Evolutionary conservation across 2,329 filamentous ascomycete species (phyloP), one percentile per base, ranked within the genome.

Genomic region (Aspergillus neoniger): DNA sequence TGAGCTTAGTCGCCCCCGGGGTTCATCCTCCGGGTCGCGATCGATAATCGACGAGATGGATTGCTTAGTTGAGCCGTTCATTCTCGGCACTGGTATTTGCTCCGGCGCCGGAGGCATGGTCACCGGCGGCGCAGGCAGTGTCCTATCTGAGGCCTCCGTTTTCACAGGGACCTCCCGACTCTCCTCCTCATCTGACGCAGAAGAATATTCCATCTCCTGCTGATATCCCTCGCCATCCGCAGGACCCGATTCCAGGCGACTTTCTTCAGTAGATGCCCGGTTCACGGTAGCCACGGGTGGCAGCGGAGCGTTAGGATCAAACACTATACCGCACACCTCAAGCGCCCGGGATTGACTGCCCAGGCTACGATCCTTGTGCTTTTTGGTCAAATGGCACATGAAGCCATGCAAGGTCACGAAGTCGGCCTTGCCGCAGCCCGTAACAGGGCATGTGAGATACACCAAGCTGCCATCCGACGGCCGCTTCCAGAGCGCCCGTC

Each of bases 381-480:
- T 77, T 63, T 77, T 77, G 4, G 76, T 77, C 56, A 77, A 66
- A 54, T 77, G 76, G 66, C 75, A 77, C 74, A 77, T 77, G 65
- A 77, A 77, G 17, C 76, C 76, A 55, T 77, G 76, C 9, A 77
- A 69, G 2, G 75, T 77, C 59, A 77, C 74, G 56, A 77, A 77
- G 61, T 77, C 76, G 0, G 74, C 72, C 65, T 77, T 77, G 4
- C 74, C 72, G 59, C 76, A 77, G 23, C 75, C 75, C 3, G 69
- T 66, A 2, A 76, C 71, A 1, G 76, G 76, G 41, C 76, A 77
- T 23, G 72, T 76, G 5, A 77, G 70, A 58, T 77, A 77, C 7
- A 77, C 76, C 17, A 77, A 56, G 19, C 69, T 74, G 15, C 71
- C 71, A 41, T 77, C 76, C 0, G 76, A 77, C 1, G 76, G 74